Evolutionary conservation across 805 yeast species (phyloP), one percentile per base, ranked within the genome.

Genomic region (Brettanomyces sp.): DNA sequence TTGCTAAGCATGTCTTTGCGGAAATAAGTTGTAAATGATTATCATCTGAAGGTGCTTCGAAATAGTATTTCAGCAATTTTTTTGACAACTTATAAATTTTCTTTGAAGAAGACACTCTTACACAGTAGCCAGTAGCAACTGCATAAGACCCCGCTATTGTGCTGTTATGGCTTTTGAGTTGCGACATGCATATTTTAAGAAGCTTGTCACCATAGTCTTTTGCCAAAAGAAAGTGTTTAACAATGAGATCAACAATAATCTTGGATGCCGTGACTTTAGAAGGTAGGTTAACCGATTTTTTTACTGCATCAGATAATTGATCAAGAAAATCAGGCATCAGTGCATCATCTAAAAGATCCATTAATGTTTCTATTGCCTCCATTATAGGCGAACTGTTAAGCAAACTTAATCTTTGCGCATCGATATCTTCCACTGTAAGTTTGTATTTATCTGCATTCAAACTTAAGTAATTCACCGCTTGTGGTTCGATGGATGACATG

Each of bases 401-500:
- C 39, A 84, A 76, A 47, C 79, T 82, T 45, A 82, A 65, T 56
- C 98, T 73, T 44, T 80, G 79, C 0, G 86, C 79, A 62, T 93
- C 97, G 49, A 91, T 78, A 36, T 79, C 85, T 47, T 77, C 75
- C 6, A 79, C 68, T 44, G 79, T 80, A 48, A 89, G 59, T 39
- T 89, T 88, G 59, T 84, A 89, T 60, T 89, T 91, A 48, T 80
- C 90, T 1, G 97, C 96, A 64, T 93, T 90, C 49, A 91, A 68
- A 0, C 93, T 79, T 47, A 91, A 64, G 56, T 89, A 91, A 57
- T 93, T 91, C 50, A 87, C 74, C 2, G 85, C 79, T 58, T 90
- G 96, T 0, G 98, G 98, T 57, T 93, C 99, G 38, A 91, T 70
- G 0, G 93, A 82, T 0, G 96, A 86, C 79, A 91, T 79, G 48